These are phyloP conservation scores for Talaromyces amestolkiae DNA, from an alignment of 2,329 filamentous ascomycete species.

Conservation along the genomic window DNA sequence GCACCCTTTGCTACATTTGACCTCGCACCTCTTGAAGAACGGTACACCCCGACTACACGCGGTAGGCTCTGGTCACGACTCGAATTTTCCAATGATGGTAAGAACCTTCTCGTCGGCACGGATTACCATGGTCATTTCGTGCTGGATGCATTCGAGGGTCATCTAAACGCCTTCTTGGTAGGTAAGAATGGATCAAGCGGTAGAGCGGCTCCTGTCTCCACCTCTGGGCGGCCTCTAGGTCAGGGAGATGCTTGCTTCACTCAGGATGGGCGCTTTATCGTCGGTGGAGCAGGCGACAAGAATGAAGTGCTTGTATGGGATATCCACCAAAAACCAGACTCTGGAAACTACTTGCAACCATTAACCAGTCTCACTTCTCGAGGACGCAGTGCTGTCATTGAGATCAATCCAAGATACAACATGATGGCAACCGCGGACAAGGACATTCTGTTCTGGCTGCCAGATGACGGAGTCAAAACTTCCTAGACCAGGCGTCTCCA, in stretches of 20 bases:
- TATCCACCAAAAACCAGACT: constrained; percentile 56
- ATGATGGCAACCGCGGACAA: constrained; percentile 87
- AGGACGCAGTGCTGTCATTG: constrained; percentile 69
- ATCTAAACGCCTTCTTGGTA: constrained; percentile 68
- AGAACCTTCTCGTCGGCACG: constrained; percentile 78
- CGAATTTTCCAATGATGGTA: constrained; percentile 95
- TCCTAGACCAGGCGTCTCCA: constrained; percentile 13
- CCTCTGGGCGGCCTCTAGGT: constrained; percentile 52
- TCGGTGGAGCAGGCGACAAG: constrained; percentile 70
- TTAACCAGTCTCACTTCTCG: constrained; percentile 40
- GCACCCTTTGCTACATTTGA: constrained; percentile 86
- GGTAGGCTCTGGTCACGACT: constrained; percentile 73
- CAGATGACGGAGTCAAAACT: constrained; percentile 54
- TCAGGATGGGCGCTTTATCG: constrained; percentile 82
- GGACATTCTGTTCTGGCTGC: constrained; percentile 76
- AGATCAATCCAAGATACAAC: constrained; percentile 89
- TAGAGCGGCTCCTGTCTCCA: constrained; percentile 50
- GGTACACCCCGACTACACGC: constrained; percentile 49
- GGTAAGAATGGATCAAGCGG: constrained; percentile 49
- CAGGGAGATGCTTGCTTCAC: constrained; percentile 83
- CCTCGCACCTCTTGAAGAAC: constrained; percentile 59
- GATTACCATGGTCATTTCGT: constrained; percentile 83
- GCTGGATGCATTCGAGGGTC: constrained; percentile 87
- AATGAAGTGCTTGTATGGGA: constrained; percentile 86
- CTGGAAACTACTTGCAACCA: constrained; percentile 54